phyloP scores from a whole-genome alignment of 495 filamentous ascomycete genomes.

The Neurospora sublineolata region DNA sequence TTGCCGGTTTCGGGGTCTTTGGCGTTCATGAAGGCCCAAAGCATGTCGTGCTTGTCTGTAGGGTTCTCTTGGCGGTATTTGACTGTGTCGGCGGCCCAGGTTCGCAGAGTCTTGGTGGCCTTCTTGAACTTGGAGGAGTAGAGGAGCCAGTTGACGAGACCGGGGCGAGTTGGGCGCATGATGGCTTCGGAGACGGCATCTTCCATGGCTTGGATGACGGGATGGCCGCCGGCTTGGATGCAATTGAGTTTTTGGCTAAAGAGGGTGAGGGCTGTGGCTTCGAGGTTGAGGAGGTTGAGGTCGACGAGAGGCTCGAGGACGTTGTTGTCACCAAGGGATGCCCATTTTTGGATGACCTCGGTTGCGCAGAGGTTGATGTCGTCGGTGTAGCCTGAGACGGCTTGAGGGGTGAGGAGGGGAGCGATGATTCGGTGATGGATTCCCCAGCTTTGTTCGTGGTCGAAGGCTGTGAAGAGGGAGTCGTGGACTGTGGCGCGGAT shows the following conservation, averaged over 20 bases:
- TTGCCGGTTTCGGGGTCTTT: slow-evolving; percentile 55
- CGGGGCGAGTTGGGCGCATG: slow-evolving; percentile 41
- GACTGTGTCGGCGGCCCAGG: slow-evolving; percentile 46
- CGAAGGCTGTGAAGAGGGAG: slow-evolving; percentile 57
- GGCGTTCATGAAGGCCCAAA: slow-evolving; percentile 54
- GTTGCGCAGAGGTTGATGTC: slow-evolving; percentile 55
- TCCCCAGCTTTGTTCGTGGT: slow-evolving; percentile 54
- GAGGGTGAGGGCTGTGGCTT: slow-evolving; percentile 49
- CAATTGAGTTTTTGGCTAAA: slow-evolving; percentile 61
- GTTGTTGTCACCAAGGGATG: slow-evolving; percentile 37
- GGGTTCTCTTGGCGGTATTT: slow-evolving; percentile 45
- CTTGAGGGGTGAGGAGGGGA: slow-evolving; percentile 52
- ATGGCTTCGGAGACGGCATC: slow-evolving; percentile 50
- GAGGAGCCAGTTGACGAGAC: slow-evolving; percentile 42
- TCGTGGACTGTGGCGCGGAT: slow-evolving; percentile 49
- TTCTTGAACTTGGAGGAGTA: slow-evolving; percentile 42
- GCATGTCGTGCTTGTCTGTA: slow-evolving; percentile 52
- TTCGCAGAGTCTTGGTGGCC: slow-evolving; percentile 41
- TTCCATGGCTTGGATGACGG: slow-evolving; percentile 55
- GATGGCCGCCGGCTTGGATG: slow-evolving; percentile 49
- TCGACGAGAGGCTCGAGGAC: slow-evolving; percentile 48
- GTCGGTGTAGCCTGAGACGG: slow-evolving; percentile 49
- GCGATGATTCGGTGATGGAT: slow-evolving; percentile 60
- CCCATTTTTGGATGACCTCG: slow-evolving; percentile 63
- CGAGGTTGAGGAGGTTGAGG: slow-evolving; percentile 60